phyloP scores from a whole-genome alignment of 805 yeast species.

The Zygotorulaspora sp. region DNA sequence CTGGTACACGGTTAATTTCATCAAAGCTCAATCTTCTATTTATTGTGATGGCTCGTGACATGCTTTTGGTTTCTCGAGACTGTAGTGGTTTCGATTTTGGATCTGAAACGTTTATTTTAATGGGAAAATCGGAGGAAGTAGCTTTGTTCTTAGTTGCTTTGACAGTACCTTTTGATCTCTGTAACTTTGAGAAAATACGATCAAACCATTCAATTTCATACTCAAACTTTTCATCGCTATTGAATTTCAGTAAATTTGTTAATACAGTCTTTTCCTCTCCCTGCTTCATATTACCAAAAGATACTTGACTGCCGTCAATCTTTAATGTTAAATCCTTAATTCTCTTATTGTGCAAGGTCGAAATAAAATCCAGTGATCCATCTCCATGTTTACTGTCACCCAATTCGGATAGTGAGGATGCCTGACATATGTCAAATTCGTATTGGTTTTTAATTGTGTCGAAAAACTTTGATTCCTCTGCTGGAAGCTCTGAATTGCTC shows the following conservation, averaged over 20 bases:
- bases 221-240: background rate
- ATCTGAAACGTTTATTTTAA: background rate
- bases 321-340: constrained; percentile 11
- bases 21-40: too few species aligned
- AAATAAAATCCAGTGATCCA: constrained; percentile 2
- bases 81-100: too few species aligned
- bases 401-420: constrained; percentile 2
- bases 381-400: background rate
- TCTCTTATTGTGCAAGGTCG: constrained; percentile 9
- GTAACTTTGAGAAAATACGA: background rate
- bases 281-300: constrained; percentile 18
- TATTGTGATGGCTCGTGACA: too few species aligned
- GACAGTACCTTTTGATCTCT: background rate
- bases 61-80: too few species aligned
- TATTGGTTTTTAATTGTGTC: constrained; percentile 10
- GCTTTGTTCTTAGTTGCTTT: background rate
- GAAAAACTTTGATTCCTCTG: constrained; percentile 3
- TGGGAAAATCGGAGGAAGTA: background rate
- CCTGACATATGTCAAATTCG: constrained; percentile 10
- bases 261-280: constrained; percentile 11
- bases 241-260: background rate
- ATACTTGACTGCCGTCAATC: constrained; percentile 5
- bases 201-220: constrained; percentile 16
- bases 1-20: too few species aligned
- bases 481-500: constrained; percentile 7